Conservation (phyloP, 2,329 filamentous ascomycete genomes). For the Ascochyta rabiei region DNA sequence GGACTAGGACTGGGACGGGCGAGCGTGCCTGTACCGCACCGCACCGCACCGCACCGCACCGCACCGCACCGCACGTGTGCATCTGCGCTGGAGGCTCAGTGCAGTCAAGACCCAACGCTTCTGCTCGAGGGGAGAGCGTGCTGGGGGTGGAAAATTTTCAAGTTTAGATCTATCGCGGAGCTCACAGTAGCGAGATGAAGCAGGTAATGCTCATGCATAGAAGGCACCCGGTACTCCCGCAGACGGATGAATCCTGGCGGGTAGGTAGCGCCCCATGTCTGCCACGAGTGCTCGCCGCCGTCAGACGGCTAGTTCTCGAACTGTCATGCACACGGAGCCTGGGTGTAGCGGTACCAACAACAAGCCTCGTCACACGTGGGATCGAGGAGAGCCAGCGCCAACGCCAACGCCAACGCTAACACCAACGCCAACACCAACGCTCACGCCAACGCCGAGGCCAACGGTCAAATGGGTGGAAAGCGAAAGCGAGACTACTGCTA, state of each 20-base stretch:
- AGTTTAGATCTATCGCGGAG: conserved; percentile 1
- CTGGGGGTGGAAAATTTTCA: conserved; percentile 19
- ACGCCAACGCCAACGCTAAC: too few relatives aligned
- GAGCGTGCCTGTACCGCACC: conserved; percentile 20
- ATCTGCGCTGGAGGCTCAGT: conserved; percentile 19
- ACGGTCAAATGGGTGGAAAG: conserved; percentile 25
- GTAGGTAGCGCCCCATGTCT: conserved; percentile 30
- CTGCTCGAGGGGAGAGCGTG: conserved; percentile 7
- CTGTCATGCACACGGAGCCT: conserved; percentile 20
- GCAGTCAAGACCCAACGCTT: neutral
- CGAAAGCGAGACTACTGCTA: conserved; percentile 15
- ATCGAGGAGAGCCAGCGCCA: conserved; percentile 19
- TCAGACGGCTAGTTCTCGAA: conserved; percentile 28
- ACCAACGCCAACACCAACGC: conserved; percentile 24
- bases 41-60: conserved; percentile 19
- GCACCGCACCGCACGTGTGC: conserved; percentile 24
- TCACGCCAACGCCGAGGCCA: conserved; percentile 4
- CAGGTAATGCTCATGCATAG: conserved; percentile 16
- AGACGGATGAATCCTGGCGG: conserved; percentile 26
- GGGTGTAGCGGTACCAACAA: conserved; percentile 5
- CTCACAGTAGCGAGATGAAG: conserved; percentile 1
- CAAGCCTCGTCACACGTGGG: conserved; percentile 1
- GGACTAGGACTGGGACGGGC: too few relatives aligned
- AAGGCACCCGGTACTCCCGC: conserved; percentile 13
- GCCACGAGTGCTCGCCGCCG: conserved; percentile 23